phyloP scores from a whole-genome alignment of 2,329 filamentous ascomycete species.

The Rutstroemia sp. region DNA sequence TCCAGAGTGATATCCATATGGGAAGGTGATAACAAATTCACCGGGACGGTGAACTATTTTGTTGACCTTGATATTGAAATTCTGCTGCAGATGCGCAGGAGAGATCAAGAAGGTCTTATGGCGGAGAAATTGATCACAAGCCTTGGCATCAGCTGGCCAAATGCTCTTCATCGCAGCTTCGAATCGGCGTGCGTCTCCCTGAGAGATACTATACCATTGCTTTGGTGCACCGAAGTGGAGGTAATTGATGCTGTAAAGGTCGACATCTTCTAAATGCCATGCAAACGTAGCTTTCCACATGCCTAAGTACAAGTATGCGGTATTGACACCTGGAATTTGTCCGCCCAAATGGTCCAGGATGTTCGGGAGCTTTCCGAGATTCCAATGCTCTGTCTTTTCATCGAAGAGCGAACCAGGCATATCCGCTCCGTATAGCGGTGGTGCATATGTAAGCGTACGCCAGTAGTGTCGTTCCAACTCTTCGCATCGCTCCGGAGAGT shows the following conservation, averaged over 20 bases:
- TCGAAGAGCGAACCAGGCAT: conserved; percentile 94
- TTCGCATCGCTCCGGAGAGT: conserved; percentile 82
- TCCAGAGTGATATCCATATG: conserved; percentile 96
- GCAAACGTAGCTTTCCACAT: conserved; percentile 99
- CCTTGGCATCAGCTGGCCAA: conserved; percentile 92
- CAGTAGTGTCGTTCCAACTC: conserved; percentile 93
- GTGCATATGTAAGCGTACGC: conserved; percentile 93
- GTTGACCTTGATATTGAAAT: conserved; percentile 95
- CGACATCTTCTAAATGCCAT: conserved; percentile 97
- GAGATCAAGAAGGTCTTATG: conserved; percentile 98
- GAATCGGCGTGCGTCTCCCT: conserved; percentile 86
- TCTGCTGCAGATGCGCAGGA: conserved; percentile 74
- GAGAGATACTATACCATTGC: conserved; percentile 99
- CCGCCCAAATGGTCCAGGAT: conserved; percentile 88
- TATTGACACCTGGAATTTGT: conserved; percentile 96
- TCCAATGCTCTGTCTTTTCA: conserved; percentile 78
- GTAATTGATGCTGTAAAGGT: conserved; percentile 99
- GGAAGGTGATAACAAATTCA: conserved; percentile 97
- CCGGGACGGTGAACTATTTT: conserved; percentile 91
- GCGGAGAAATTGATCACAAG: conserved; percentile 89
- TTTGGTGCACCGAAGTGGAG: conserved; percentile 98
- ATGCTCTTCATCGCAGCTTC: conserved; percentile 92
- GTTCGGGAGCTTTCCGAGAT: conserved; percentile 90
- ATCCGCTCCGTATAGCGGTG: conserved; percentile 91
- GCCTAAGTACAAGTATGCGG: conserved; percentile 91